Evolutionary conservation across 805 yeast species (phyloP), one percentile per base, ranked within the genome.

Genomic region (Saturnispora serradocipensis): DNA sequence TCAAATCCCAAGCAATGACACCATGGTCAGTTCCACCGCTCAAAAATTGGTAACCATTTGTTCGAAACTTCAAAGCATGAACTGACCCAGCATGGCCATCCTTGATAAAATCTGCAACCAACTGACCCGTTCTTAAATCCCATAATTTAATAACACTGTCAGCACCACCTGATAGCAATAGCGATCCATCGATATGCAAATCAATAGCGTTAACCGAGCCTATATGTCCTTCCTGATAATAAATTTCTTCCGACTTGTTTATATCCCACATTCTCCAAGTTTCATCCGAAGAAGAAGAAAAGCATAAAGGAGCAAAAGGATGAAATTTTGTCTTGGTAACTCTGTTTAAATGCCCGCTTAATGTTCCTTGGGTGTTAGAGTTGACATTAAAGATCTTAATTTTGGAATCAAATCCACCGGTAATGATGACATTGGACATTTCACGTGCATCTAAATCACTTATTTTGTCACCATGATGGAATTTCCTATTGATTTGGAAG

Each of bases 251-350:
- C 15, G 66, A 64, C 4, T 72, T 75, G 11, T 69, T 67, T 0
- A 81, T 56, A 64, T 91, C 97, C 96, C 96, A 90, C 3, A 88
- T 64, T 54, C 88, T 76, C 97, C 97, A 91, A 0, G 96, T 87
- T 56, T 73, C 74, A 66, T 91, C 97, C 60, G 76, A 83, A 0
- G 97, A 89, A 0, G 95, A 84, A 10, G 87, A 75, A 0, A 82
- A 86, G 1, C 85, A 55, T 57, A 64, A 78, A 2, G 65, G 56
- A 1, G 81, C 81, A 4, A 69, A 58, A 1, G 95, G 95, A 65
- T 89, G 95, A 55, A 80, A 77, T 35, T 76, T 75, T 0, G 82
- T 66, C 16, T 76, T 71, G 1, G 84, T 74, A 0, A 89, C 82
- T 52, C 96, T 73, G 10, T 62, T 69, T 22, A 68, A 71, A 67